Evolutionary conservation across 768 basidiomycete genomes (phyloP).

Genomic region (Suillus ampliporus): DNA sequence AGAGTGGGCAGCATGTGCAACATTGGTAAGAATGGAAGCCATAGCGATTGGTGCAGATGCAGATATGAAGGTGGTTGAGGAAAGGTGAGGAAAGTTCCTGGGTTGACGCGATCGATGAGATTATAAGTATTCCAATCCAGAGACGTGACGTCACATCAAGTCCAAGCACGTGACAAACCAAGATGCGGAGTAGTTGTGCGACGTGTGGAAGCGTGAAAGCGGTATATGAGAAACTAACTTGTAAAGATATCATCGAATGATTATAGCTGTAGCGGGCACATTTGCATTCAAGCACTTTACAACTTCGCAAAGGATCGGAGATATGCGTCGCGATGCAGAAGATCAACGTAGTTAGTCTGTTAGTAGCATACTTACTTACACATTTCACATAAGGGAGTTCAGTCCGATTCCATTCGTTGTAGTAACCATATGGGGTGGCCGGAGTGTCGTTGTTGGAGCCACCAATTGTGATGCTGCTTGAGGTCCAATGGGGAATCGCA

Average conservation of each 20-base stretch:
- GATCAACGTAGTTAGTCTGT: no score
- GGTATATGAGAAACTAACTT: no score
- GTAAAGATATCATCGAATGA: no score
- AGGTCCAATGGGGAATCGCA: neutral
- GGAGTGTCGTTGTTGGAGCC: no score
- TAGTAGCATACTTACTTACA: neutral
- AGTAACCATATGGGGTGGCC: neutral
- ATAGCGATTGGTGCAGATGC: slow-evolving; percentile 33
- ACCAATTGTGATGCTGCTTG: neutral
- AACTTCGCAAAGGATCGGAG: no score
- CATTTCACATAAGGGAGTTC: neutral
- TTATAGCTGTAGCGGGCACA: no score
- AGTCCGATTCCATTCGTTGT: neutral
- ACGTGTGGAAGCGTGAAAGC: no score
- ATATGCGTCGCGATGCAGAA: no score
- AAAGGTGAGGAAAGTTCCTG: neutral
- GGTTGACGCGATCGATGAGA: no score
- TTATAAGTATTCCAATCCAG: neutral
- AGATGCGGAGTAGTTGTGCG: no score
- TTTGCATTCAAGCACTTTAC: no score
- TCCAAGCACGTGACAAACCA: no score
- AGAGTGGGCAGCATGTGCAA: slow-evolving; percentile 59
- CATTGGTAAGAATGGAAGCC: slow-evolving; percentile 52
- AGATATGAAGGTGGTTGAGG: neutral
- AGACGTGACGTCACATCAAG: neutral